phyloP scores from a whole-genome alignment of 1,139 yeast genomes.

The Magnusiomyces ingens region DNA sequence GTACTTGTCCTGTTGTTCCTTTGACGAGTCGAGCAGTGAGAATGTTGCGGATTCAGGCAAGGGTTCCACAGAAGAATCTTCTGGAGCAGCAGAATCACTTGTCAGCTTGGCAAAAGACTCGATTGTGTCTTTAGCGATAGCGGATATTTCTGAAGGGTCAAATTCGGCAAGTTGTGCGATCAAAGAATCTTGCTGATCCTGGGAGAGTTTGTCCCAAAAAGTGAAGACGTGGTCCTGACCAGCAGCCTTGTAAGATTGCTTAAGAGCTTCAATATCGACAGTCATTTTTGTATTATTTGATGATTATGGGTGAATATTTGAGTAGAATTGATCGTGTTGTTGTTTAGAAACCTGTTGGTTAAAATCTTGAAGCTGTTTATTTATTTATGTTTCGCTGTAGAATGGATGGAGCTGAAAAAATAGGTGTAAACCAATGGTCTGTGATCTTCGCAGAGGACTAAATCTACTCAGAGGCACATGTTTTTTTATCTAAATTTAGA shows the following conservation, averaged over 20 bases:
- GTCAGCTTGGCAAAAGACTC: constrained; percentile 8
- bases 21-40: constrained; percentile 28
- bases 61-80: constrained; percentile 26
- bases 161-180: constrained; percentile 31
- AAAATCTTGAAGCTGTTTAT: too few species aligned
- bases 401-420: too few species aligned
- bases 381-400: too few species aligned
- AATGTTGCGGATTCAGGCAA: constrained; percentile 34
- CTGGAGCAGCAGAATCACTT: constrained; percentile 8
- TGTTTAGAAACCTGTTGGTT: too few species aligned
- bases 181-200: constrained; percentile 25
- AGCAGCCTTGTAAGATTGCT: constrained; percentile 29
- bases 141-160: constrained; percentile 32
- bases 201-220: constrained; percentile 32
- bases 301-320: too few species aligned
- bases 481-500: too few species aligned
- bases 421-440: too few species aligned
- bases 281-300: too few species aligned
- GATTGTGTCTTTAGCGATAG: constrained; percentile 27
- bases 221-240: constrained; percentile 39
- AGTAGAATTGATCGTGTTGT: too few species aligned
- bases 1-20: constrained; percentile 39
- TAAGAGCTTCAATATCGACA: constrained; percentile 16
- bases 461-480: too few species aligned
- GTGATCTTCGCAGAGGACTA: too few species aligned